phyloP scores from a whole-genome alignment of 352 stramenopile genomes.

The Phytophthora ohioensis region DNA sequence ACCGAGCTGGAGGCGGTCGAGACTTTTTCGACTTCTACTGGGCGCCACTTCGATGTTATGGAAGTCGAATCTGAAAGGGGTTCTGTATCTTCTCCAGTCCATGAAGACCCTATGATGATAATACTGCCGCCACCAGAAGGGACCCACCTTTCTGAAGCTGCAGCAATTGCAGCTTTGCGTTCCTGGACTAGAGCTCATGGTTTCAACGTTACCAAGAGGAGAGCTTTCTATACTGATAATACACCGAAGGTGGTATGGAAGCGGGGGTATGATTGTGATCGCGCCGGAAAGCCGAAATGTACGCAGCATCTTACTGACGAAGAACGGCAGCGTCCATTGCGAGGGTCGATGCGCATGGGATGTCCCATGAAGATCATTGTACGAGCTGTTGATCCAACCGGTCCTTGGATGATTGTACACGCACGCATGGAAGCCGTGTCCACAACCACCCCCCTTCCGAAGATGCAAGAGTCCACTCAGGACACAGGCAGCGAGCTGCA shows the following conservation, averaged over 20 bases:
- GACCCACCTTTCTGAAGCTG: no score
- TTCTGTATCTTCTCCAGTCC: no score
- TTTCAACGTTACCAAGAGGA: neutral
- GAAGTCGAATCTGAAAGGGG: no score
- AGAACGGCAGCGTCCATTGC: neutral
- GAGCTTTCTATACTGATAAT: neutral
- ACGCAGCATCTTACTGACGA: neutral
- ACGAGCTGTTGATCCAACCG: neutral
- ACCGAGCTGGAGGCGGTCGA: no score
- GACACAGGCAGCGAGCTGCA: neutral
- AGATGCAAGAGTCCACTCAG: neutral
- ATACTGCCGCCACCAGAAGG: no score
- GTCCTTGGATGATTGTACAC: neutral
- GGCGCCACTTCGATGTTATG: no score
- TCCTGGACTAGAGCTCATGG: neutral
- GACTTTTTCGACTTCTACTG: no score
- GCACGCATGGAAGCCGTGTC: neutral
- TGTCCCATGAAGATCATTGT: neutral
- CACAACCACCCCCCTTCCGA: neutral
- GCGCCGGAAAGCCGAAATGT: neutral
- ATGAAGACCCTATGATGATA: no score
- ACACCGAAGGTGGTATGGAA: no score
- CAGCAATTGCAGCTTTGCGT: neutral
- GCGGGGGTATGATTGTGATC: neutral
- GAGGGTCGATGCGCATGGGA: neutral